These are phyloP conservation scores for Beauveria australis DNA, from an alignment of 2,329 filamentous ascomycete genomes.

Conservation along the genomic window DNA sequence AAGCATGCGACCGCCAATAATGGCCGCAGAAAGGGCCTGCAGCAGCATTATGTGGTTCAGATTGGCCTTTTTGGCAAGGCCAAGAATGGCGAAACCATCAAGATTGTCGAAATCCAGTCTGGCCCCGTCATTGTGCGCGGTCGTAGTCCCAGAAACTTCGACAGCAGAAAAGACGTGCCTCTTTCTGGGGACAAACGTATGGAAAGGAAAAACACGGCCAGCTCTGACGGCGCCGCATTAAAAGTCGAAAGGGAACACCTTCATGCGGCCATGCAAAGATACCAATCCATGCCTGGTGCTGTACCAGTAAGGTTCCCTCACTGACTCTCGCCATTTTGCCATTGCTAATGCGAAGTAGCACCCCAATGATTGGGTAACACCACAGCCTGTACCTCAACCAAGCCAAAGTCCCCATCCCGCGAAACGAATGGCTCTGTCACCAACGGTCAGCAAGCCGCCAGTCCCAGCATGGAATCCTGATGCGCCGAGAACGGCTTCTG, in stretches of 20 bases:
- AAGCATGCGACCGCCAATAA: constrained; percentile 96
- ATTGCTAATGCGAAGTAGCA: constrained; percentile 21
- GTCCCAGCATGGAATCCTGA: constrained; percentile 43
- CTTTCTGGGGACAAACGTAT: constrained; percentile 48
- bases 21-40: constrained; percentile 82
- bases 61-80: constrained; percentile 75
- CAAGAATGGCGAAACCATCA: constrained; percentile 56
- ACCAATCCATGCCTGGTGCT: constrained; percentile 11
- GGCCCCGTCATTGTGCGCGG: constrained; percentile 93
- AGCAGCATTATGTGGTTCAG: constrained; percentile 89
- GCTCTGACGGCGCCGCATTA: constrained; percentile 24
- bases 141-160: constrained; percentile 87
- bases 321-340: neutral
- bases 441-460: constrained; percentile 42
- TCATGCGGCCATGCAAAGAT: constrained; percentile 21
- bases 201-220: constrained; percentile 36
- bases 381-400: constrained; percentile 28
- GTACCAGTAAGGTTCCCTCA: constrained; percentile 1
- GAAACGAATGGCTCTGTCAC: constrained; percentile 46
- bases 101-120: constrained; percentile 78
- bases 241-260: constrained; percentile 27
- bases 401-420: constrained; percentile 37
- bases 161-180: constrained; percentile 78
- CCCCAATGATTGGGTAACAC: constrained; percentile 37
- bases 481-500: constrained; percentile 18